Evolutionary conservation across 768 basidiomycete species (phyloP).

Genomic region (Rhodosporidiobolus odoratus): DNA sequence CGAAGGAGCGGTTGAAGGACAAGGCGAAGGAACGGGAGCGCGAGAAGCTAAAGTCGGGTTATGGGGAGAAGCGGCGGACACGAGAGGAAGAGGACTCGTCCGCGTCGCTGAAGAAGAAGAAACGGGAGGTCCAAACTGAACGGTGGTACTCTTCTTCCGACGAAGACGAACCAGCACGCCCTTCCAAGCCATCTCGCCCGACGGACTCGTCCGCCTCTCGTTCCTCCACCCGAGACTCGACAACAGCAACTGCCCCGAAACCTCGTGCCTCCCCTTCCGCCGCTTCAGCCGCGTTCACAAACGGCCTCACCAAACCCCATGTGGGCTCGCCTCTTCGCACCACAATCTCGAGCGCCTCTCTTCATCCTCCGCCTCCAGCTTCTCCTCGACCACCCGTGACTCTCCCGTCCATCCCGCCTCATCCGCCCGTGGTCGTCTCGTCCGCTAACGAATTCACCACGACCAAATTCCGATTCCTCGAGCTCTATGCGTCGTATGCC

Average conservation of each 20-base stretch:
- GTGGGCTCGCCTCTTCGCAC: neutral
- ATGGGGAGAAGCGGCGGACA: neutral
- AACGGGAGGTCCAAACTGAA: neutral
- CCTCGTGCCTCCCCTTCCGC: neutral
- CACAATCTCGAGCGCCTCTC: neutral
- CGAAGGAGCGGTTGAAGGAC: neutral
- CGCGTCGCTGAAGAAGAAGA: neutral
- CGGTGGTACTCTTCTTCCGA: constrained; percentile 35
- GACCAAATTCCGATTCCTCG: constrained; percentile 1
- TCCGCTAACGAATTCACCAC: neutral
- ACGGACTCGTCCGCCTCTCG: neutral
- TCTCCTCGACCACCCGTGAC: neutral
- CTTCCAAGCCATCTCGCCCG: neutral
- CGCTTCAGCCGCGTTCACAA: neutral
- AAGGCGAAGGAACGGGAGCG: neutral
- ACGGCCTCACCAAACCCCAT: neutral
- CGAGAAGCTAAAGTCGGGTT: neutral
- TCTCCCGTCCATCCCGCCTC: neutral
- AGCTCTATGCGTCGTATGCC: constrained; percentile 23
- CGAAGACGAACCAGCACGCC: neutral
- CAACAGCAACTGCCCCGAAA: neutral
- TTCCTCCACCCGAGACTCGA: neutral
- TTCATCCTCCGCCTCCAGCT: neutral
- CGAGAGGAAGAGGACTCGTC: neutral
- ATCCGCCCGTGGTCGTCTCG: neutral